Conservation (phyloP, 2,329 filamentous ascomycete species). For the Paracamarosporium sp. region DNA sequence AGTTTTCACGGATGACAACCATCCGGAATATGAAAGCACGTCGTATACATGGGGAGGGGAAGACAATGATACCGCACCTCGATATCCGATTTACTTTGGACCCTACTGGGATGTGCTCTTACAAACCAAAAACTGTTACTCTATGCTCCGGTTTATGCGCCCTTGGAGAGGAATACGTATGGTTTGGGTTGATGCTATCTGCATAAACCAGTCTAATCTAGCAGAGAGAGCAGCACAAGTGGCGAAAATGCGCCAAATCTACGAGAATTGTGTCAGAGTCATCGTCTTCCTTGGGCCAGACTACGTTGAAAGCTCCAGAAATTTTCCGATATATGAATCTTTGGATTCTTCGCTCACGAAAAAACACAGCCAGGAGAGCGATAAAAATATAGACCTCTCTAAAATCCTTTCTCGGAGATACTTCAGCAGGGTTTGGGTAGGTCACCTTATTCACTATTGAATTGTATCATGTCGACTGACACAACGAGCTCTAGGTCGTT, state of each 20-base stretch:
- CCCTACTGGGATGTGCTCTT: slow-evolving; percentile 34
- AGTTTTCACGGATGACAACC: slow-evolving; percentile 10
- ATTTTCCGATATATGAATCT: neutral
- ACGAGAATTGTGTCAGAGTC: slow-evolving; percentile 8
- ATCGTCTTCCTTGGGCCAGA: slow-evolving; percentile 24
- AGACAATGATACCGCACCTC: slow-evolving; percentile 23
- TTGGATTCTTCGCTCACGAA: neutral
- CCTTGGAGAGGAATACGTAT: slow-evolving; percentile 14
- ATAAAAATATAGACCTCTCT: neutral
- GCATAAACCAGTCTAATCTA: slow-evolving; percentile 24
- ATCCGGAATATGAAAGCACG: slow-evolving; percentile 37
- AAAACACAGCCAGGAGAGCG: too few species aligned
- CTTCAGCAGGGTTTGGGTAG: slow-evolving; percentile 15
- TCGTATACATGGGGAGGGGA: slow-evolving; percentile 41
- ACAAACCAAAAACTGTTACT: slow-evolving; percentile 35
- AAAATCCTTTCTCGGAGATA: slow-evolving; percentile 1
- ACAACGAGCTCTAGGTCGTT: neutral
- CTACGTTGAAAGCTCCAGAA: slow-evolving; percentile 7
- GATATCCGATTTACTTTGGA: slow-evolving; percentile 30
- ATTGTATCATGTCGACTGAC: neutral
- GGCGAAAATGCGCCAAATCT: slow-evolving; percentile 26
- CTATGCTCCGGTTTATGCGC: slow-evolving; percentile 24
- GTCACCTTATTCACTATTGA: neutral
- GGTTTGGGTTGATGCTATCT: slow-evolving; percentile 20
- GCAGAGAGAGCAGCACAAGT: slow-evolving; percentile 25